A percentile compares a stretch with the other conserved stretches of the same genome.
Conservation (phyloP, 192 early-diverging fungal genomes). For the Mortierella alpina region DNA sequence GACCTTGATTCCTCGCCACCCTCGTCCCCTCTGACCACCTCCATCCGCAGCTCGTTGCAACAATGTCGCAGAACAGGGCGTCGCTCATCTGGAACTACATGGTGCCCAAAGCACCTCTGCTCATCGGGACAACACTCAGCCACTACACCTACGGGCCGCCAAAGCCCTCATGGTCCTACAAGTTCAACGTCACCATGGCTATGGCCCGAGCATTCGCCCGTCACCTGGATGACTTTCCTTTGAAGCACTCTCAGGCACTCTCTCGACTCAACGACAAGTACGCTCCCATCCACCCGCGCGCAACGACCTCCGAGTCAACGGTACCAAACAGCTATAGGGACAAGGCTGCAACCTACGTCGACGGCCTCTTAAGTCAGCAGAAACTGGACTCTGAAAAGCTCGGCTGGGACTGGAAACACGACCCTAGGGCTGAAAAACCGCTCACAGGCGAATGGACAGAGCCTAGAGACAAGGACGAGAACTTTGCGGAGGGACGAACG, state of each 20-base stretch:
- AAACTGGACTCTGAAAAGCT: conserved; percentile 41
- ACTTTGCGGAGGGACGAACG: conserved; percentile 58
- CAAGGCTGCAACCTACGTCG: conserved; percentile 43
- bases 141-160: conserved; percentile 52
- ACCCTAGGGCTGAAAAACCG: conserved; percentile 42
- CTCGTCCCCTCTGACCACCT: neutral
- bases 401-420: conserved; percentile 64
- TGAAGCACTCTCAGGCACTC: conserved; percentile 40
- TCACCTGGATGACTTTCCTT: conserved; percentile 44
- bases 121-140: conserved; percentile 36
- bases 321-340: conserved; percentile 54
- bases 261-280: conserved; percentile 33
- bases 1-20: neutral
- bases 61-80: conserved; percentile 13
- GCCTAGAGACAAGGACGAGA: conserved; percentile 42
- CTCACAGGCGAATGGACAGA: conserved; percentile 63
- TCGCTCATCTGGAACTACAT: conserved; percentile 33
- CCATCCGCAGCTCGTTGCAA: neutral
- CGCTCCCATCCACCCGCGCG: conserved; percentile 42
- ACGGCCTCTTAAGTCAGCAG: conserved; percentile 26
- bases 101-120: conserved; percentile 30
- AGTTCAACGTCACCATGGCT: conserved; percentile 52
- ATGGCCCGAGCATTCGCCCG: conserved; percentile 25
- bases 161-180: conserved; percentile 56
- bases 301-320: conserved; percentile 11